These are phyloP conservation scores for Terfezia boudieri DNA, from an alignment of 495 filamentous ascomycete genomes.

Conservation along the genomic window DNA sequence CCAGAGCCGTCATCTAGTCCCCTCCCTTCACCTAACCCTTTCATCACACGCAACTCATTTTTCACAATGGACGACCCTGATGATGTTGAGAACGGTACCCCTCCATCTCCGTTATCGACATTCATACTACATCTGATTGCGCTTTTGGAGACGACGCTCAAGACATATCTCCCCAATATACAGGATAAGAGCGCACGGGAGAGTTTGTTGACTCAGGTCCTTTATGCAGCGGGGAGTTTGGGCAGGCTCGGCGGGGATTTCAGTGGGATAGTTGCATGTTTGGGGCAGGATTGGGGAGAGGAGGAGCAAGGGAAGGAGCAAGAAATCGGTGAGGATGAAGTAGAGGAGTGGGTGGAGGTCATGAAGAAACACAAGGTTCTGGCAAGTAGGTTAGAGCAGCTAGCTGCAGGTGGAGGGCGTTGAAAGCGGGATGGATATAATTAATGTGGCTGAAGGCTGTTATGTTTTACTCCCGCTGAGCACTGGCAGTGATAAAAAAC, in stretches of 20 bases:
- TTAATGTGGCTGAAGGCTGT: too few species aligned
- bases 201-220: conserved; percentile 74
- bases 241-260: conserved; percentile 86
- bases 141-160: conserved; percentile 56
- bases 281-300: conserved; percentile 36
- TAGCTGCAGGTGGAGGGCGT: conserved; percentile 31
- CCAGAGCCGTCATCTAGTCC: conserved; percentile 15
- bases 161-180: conserved; percentile 61
- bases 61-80: conserved; percentile 1
- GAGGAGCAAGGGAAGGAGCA: conserved; percentile 30
- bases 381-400: conserved; percentile 65
- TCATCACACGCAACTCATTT: conserved; percentile 6
- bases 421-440: too few species aligned
- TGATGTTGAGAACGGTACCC: conserved; percentile 23
- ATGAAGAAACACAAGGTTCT: conserved; percentile 74
- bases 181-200: conserved; percentile 57
- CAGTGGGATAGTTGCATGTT: conserved; percentile 36
- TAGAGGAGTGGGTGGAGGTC: conserved; percentile 70
- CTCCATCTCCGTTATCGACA: conserved; percentile 57
- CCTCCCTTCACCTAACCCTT: conserved; percentile 9
- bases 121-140: conserved; percentile 74
- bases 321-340: conserved; percentile 11
- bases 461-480: too few species aligned
- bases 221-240: conserved; percentile 87
- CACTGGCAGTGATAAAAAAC: too few species aligned